Evolutionary conservation across 768 basidiomycete species (phyloP), one percentile per base, ranked within the genome.

Genomic region (Collybia sp.): DNA sequence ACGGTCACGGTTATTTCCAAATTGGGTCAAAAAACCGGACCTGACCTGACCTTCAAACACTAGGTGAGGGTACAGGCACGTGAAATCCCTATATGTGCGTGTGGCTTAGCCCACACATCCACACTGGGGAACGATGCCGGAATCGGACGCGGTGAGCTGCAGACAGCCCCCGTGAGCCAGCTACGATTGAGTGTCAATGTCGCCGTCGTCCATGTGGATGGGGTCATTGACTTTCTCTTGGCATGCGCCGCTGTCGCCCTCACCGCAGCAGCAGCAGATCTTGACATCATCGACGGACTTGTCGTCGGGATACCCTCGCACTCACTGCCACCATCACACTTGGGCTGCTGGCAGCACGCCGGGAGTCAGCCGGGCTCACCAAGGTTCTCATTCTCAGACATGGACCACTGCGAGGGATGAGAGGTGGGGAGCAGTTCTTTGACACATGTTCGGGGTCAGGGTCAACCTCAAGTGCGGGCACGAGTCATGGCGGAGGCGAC

Each of bases 191-290:
- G 45, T 52, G 1, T 73, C 76, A 0, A 71, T 73, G 0, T 78
- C 77, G 0, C 76, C 80, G 0, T 75, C 79, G 1, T 77, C 78
- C n/a, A 56, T 68, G 11, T 61, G 70, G 18, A 79, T 79, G 0
- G 72, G 70, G 2, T 78, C 77, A 0, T 84, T 82, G 5, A 72
- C 63, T 12, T 65, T 69, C 43, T 72, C 69, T 5, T 76, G 79
- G 44, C 80, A 83, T 46, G 71, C 75, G 0, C 79, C 82, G 0
- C 46, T 72, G 9, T 79, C 83, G 0, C 84, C 85, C 2, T 82
- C 80, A 0, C 85, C 84, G 10, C 63, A 85, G 2, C 82, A 85
- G 49, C 71, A 83, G 40, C 77, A 85, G 53, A 65, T 83, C 19
- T 84, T 82, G 1, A 63, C 57, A 1, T 57, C 56, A 2, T 45